Evolutionary conservation across 257 asterid species (phyloP).

Genomic region (Salvia splendens): DNA sequence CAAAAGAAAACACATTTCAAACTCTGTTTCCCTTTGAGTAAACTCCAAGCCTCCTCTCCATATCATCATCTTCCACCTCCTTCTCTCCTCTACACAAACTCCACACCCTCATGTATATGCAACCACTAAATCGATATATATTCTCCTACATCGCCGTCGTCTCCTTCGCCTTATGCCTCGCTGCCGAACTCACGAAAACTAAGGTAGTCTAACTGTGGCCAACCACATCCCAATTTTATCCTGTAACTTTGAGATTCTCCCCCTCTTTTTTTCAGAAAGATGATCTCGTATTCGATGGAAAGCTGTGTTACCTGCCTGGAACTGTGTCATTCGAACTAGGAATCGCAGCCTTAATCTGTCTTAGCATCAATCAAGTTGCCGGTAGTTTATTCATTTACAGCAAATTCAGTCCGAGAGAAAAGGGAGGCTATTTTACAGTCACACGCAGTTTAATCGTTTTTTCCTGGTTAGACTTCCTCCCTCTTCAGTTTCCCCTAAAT

Average conservation of each 20-base stretch:
- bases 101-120: slow-evolving; percentile 37
- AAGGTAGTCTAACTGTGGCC: slow-evolving; percentile 39
- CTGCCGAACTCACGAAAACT: slow-evolving; percentile 74
- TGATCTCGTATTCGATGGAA: slow-evolving; percentile 67
- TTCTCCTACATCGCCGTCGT: slow-evolving; percentile 35
- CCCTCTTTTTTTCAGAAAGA: slow-evolving; percentile 41
- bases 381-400: slow-evolving; percentile 53
- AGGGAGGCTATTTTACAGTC: slow-evolving; percentile 32
- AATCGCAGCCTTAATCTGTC: slow-evolving; percentile 47
- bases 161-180: slow-evolving; percentile 63
- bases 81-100: not conserved
- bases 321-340: slow-evolving; percentile 60
- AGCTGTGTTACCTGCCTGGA: slow-evolving; percentile 58
- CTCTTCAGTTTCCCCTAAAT: not conserved
- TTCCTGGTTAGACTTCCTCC: slow-evolving; percentile 56
- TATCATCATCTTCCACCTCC: not conserved
- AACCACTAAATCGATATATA: slow-evolving; percentile 33
- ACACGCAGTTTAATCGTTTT: slow-evolving; percentile 44
- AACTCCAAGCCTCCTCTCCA: slow-evolving; percentile 44
- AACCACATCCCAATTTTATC: not conserved
- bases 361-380: slow-evolving; percentile 46
- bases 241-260: not conserved
- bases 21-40: slow-evolving; percentile 44
- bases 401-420: slow-evolving; percentile 32
- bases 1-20: slow-evolving; percentile 21